phyloP scores from a whole-genome alignment of 164 flowering plant genomes.

The Stephania cephalantha region DNA sequence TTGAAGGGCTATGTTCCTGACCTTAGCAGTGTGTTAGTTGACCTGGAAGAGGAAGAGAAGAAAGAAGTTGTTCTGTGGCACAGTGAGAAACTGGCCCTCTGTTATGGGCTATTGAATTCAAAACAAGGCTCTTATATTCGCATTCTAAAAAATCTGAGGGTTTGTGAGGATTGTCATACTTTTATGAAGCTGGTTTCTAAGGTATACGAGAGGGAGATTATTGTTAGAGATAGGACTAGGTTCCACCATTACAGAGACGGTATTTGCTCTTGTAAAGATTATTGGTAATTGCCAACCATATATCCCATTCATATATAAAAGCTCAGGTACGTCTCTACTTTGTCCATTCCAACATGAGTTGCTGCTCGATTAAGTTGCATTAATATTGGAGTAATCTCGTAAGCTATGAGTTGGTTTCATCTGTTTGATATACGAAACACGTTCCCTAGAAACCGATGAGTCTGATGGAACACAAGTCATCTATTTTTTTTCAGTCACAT shows the following conservation, averaged over 20 bases:
- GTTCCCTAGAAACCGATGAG: too few relatives aligned
- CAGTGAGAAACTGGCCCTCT: constrained; percentile 78
- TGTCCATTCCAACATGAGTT: too few relatives aligned
- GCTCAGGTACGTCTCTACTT: too few relatives aligned
- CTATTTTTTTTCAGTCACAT: too few relatives aligned
- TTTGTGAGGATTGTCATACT: constrained; percentile 75
- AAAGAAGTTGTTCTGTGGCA: constrained; percentile 56
- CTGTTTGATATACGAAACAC: too few relatives aligned
- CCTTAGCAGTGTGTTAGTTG: constrained; percentile 38
- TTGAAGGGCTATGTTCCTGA: constrained; percentile 55
- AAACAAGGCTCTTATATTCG: constrained; percentile 35
- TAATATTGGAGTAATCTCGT: too few relatives aligned
- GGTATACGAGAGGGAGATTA: constrained; percentile 44
- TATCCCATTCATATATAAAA: not conserved
- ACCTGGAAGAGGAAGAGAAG: constrained; percentile 71
- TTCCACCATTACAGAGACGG: constrained; percentile 74
- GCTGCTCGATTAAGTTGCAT: too few relatives aligned
- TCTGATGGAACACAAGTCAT: too few relatives aligned
- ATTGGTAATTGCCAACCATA: constrained; percentile 16
- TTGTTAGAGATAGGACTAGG: constrained; percentile 66
- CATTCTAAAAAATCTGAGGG: constrained; percentile 67
- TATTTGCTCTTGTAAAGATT: constrained; percentile 38
- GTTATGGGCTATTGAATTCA: constrained; percentile 42
- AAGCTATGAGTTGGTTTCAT: too few relatives aligned
- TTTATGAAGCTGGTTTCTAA: constrained; percentile 66